phyloP scores from a whole-genome alignment of 176 grass and related monocot species.

The Echinochloa phyllopogon region DNA sequence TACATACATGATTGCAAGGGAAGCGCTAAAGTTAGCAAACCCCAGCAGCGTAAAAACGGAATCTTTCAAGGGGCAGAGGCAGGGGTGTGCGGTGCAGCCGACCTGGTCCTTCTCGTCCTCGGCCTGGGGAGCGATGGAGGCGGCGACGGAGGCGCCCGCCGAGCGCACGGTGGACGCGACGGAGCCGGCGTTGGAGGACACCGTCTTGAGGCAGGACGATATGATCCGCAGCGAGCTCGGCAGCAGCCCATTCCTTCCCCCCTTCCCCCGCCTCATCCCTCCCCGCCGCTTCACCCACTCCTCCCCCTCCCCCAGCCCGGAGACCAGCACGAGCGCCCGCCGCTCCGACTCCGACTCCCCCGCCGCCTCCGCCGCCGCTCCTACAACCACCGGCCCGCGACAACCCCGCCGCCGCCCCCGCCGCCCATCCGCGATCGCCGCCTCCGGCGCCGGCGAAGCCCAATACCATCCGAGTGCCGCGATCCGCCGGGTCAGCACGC shows the following conservation, averaged over 20 bases:
- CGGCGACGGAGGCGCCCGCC: constrained; percentile 92
- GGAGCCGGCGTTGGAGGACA: constrained; percentile 92
- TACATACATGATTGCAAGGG: background rate
- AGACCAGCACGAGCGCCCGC: constrained; percentile 42
- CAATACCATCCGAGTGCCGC: constrained; percentile 80
- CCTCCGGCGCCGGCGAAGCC: constrained; percentile 73
- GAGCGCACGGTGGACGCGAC: constrained; percentile 96
- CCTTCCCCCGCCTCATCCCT: constrained; percentile 66
- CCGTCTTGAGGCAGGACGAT: constrained; percentile 98
- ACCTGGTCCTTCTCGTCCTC: constrained; percentile 99
- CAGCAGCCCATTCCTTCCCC: constrained; percentile 85
- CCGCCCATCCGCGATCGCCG: constrained; percentile 74
- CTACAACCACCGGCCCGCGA: constrained; percentile 41
- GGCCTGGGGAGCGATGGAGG: constrained; percentile 70
- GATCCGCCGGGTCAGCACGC: constrained; percentile 54
- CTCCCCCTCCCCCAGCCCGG: constrained; percentile 36
- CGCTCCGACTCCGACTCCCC: constrained; percentile 18
- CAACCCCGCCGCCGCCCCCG: constrained; percentile 49
- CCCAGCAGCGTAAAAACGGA: background rate
- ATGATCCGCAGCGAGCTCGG: constrained; percentile 97
- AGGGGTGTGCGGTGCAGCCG: background rate
- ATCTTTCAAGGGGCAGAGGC: background rate
- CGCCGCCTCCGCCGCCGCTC: background rate
- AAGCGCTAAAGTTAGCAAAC: constrained; percentile 33
- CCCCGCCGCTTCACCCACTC: constrained; percentile 28